phyloP scores from a whole-genome alignment of 768 basidiomycete species.

The Hygrocybe punicea region DNA sequence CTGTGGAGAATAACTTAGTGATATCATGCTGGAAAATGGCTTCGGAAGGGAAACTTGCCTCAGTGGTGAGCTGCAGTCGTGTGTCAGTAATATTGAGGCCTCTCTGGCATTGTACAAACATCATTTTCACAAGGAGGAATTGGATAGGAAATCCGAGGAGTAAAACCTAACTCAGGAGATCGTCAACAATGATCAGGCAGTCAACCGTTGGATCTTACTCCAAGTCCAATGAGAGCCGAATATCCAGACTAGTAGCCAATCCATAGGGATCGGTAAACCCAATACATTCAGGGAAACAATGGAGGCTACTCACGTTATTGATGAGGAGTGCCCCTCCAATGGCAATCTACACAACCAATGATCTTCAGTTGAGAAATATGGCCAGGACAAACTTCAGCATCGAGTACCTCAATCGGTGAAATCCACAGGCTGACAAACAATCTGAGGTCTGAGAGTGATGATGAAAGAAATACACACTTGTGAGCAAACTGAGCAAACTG shows the following conservation, averaged over 20 bases:
- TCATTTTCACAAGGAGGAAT: conserved; percentile 38
- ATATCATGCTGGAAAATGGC: not conserved
- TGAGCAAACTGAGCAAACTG: conserved; percentile 30
- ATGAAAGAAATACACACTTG: conserved; percentile 18
- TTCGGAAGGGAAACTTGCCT: conserved; percentile 33
- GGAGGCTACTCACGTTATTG: conserved; percentile 35
- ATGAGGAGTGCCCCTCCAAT: conserved; percentile 52
- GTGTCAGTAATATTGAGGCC: conserved; percentile 52
- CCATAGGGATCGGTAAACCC: not conserved
- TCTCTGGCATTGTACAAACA: conserved; percentile 44
- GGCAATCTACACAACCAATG: conserved; percentile 32
- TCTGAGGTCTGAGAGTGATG: not conserved
- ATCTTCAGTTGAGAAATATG: not conserved
- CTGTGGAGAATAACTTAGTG: conserved; percentile 16
- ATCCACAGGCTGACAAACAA: conserved; percentile 27
- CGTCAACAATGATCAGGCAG: conserved; percentile 3
- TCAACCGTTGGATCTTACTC: conserved; percentile 25
- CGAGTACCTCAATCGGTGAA: conserved; percentile 30
- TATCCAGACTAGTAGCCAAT: conserved; percentile 40
- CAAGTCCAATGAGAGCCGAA: conserved; percentile 53
- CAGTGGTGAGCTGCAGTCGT: conserved; percentile 49
- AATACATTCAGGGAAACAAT: not conserved
- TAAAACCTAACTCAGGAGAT: conserved; percentile 34
- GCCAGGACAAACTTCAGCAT: not conserved
- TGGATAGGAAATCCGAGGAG: conserved; percentile 49